Base-by-base conservation (phyloP, 257 asterid species). In the Rehmannia glutinosa region DNA sequence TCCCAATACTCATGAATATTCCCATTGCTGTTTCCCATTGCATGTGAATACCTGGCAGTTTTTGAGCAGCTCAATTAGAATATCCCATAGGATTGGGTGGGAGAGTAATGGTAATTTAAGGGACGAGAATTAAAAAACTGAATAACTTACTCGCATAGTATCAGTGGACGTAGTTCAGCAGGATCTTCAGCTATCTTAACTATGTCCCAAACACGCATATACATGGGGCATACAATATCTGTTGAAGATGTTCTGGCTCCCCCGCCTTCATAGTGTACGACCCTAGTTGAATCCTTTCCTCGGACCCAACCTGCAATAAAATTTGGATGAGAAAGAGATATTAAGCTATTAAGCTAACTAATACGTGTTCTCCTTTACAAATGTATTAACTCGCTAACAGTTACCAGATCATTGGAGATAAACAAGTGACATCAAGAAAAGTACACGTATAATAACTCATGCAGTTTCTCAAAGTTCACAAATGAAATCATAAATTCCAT, bases 11-110 rank as follows among this genome's bases (percentile, higher is more conserved):
- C 83, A 19, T 81, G 81, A 75, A 93, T 87, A 83, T 87, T 90
- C n/a, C 96, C 99, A 5, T 73, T 93, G 89, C 99, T 93, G 87
- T 93, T 93, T 60, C 99, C 97, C 99, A 93, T 93, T 23, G 99
- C 74, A 83, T 93, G 99, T 5, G 96, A 82, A 75, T 93, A 90
- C 85, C 99, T 93, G 79, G 41, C 62, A 54, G 55, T 46, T 75
- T 64, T 54, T 68, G 11, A 65, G 78, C 41, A 53, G 25, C 64
- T 64, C 52, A 43, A 55, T 62, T 52, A 62, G 73, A 57, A 45
- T 47, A n/a, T 12, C 24, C 24, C 11, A 64, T 62, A 35, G 23
- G 71, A 76, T 25, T 23, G 36, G 27, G 28, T 35, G 57, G 53
- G 39, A 62, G 4, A 55, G 43, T 52, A 17, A 46, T 19, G 42